Evolutionary conservation across 202 grass and related monocot species (phyloP).

Genomic region (Alloteropsis angusta): DNA sequence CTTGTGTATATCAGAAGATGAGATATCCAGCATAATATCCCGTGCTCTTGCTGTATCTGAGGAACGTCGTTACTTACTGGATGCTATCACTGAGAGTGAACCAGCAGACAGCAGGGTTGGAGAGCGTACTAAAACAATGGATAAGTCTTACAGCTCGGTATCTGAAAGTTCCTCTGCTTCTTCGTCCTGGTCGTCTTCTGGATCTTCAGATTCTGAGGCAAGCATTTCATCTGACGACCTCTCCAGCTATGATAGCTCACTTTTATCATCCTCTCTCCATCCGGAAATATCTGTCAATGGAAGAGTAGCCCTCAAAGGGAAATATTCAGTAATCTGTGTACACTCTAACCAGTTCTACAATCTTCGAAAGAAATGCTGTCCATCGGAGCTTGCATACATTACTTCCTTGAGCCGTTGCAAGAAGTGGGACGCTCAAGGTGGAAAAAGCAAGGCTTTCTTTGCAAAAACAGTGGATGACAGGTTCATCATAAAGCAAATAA

Average conservation of each 20-base stretch:
- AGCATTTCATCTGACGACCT: slow-evolving; percentile 55
- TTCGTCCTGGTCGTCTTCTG: slow-evolving; percentile 67
- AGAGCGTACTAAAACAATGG: slow-evolving; percentile 36
- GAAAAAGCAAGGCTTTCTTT: slow-evolving; percentile 90
- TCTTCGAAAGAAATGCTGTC: slow-evolving; percentile 86
- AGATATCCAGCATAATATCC: slow-evolving; percentile 97
- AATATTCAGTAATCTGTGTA: slow-evolving; percentile 69
- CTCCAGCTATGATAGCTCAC: slow-evolving; percentile 46
- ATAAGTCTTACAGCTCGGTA: slow-evolving; percentile 62
- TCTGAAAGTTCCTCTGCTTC: slow-evolving; percentile 56
- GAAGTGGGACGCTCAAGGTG: slow-evolving; percentile 97
- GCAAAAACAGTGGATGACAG: slow-evolving; percentile 91
- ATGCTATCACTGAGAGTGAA: too few species aligned
- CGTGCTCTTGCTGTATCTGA: slow-evolving; percentile 61
- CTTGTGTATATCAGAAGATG: slow-evolving; percentile 60
- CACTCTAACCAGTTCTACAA: slow-evolving; percentile 57
- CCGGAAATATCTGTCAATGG: slow-evolving; percentile 63
- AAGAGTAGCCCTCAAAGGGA: slow-evolving; percentile 53
- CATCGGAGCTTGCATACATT: slow-evolving; percentile 85
- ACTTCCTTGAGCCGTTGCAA: slow-evolving; percentile 79
- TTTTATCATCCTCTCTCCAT: slow-evolving; percentile 49
- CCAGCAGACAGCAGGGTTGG: too few species aligned
- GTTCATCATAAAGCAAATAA: slow-evolving; percentile 98
- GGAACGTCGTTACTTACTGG: too few species aligned
- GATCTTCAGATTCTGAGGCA: slow-evolving; percentile 51